Conservation (phyloP, 2,329 filamentous ascomycete species). For the Knufia fluminis region DNA sequence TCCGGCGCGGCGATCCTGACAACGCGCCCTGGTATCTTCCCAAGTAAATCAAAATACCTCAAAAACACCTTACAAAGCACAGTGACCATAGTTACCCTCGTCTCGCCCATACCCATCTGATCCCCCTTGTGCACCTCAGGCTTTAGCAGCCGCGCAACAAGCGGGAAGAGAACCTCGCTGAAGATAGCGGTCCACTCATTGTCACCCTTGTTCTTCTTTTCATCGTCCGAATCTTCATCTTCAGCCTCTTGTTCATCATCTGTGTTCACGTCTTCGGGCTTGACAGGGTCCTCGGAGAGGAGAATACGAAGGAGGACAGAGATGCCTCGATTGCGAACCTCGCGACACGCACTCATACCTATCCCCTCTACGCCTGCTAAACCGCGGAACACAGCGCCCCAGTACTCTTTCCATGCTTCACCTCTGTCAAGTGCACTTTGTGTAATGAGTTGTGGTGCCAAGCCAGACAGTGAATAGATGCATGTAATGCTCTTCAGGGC, state of each 20-base stretch:
- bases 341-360: constrained; percentile 86
- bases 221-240: neutral
- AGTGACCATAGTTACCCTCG: constrained; percentile 80
- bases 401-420: constrained; percentile 96
- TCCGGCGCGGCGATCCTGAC: neutral
- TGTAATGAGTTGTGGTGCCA: constrained; percentile 78
- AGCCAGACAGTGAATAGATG: constrained; percentile 70
- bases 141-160: constrained; percentile 78
- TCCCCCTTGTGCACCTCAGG: constrained; percentile 92
- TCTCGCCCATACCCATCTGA: constrained; percentile 88
- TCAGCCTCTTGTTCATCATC: neutral
- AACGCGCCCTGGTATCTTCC: constrained; percentile 30
- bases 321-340: constrained; percentile 83
- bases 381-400: constrained; percentile 87
- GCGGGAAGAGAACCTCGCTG: constrained; percentile 81
- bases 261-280: constrained; percentile 7
- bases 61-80: constrained; percentile 91
- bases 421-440: constrained; percentile 84
- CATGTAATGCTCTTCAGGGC: constrained; percentile 73
- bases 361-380: constrained; percentile 58
- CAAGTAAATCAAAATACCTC: constrained; percentile 78
- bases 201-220: constrained; percentile 49
- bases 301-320: constrained; percentile 76
- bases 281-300: constrained; percentile 65
- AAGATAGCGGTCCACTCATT: constrained; percentile 95